phyloP scores from a whole-genome alignment of 345 rosid species.

The Arabidopsis arenosa region DNA sequence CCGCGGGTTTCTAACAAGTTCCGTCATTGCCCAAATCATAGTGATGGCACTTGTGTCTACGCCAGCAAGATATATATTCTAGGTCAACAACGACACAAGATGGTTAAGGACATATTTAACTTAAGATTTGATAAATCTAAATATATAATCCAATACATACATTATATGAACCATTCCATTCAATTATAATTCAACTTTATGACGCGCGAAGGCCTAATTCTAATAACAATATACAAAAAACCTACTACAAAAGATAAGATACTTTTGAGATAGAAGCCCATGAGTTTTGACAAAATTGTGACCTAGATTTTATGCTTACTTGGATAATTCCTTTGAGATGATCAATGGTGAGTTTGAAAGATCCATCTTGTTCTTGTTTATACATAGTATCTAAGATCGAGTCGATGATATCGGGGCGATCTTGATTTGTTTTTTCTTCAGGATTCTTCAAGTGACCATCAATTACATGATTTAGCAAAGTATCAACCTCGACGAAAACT shows the following conservation, averaged over 20 bases:
- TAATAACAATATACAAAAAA: too few relatives aligned
- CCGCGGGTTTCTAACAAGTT: constrained; percentile 44
- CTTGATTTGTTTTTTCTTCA: background rate
- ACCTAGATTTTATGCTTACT: background rate
- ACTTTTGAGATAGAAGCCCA: background rate
- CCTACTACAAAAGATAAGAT: background rate
- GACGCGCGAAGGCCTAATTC: too few relatives aligned
- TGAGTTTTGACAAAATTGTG: background rate
- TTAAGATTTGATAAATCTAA: too few relatives aligned
- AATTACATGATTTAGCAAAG: background rate
- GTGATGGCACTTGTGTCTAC: constrained; percentile 21
- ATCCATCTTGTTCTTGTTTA: constrained; percentile 15
- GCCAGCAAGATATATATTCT: constrained; percentile 22
- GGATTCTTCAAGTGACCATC: constrained; percentile 19
- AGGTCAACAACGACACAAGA: too few relatives aligned
- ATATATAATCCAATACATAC: too few relatives aligned
- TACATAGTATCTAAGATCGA: background rate
- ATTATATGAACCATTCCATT: too few relatives aligned
- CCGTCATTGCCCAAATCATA: constrained; percentile 44
- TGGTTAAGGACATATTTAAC: too few relatives aligned
- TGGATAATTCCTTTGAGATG: constrained; percentile 31
- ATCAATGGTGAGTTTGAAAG: constrained; percentile 34
- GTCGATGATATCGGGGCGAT: constrained; percentile 35
- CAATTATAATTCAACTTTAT: too few relatives aligned
- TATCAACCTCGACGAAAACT: background rate